These are phyloP conservation scores for Cicer yamashitae DNA, from an alignment of 306 rosid genomes.

Conservation along the genomic window DNA sequence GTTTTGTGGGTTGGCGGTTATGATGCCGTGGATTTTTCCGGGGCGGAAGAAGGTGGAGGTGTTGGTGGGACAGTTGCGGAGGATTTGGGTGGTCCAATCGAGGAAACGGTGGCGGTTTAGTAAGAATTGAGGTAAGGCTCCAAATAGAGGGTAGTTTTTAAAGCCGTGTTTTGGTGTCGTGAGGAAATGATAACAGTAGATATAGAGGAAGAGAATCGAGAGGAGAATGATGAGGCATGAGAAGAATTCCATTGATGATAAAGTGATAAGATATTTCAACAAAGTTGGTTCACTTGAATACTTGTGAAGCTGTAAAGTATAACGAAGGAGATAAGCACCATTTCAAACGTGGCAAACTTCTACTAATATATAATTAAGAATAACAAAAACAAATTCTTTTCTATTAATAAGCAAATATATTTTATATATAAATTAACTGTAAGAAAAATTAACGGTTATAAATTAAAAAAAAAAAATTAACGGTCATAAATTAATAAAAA, in stretches of 20 bases:
- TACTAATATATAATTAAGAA: no score
- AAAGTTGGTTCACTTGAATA: no score
- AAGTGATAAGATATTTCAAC: no score
- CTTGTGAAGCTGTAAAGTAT: no score
- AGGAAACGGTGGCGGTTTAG: conserved; percentile 20
- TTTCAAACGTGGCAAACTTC: no score
- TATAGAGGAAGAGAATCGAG: neutral
- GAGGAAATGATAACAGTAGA: neutral
- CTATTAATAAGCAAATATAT: no score
- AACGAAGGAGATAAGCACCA: no score
- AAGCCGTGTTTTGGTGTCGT: conserved; percentile 1
- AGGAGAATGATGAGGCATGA: neutral
- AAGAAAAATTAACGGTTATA: no score
- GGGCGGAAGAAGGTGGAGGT: neutral
- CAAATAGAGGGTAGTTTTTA: conserved; percentile 1
- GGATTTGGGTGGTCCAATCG: neutral
- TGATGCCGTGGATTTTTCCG: neutral
- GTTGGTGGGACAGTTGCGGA: conserved; percentile 9
- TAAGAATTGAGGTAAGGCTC: neutral
- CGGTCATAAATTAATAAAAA: no score
- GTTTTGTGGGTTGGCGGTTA: conserved; percentile 1
- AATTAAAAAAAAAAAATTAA: no score
- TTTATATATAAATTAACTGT: no score
- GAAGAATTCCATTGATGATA: conserved; percentile 2
- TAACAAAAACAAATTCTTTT: no score